phyloP scores from a whole-genome alignment of 1,139 yeast species.

The Meyerozyma athensensis region DNA sequence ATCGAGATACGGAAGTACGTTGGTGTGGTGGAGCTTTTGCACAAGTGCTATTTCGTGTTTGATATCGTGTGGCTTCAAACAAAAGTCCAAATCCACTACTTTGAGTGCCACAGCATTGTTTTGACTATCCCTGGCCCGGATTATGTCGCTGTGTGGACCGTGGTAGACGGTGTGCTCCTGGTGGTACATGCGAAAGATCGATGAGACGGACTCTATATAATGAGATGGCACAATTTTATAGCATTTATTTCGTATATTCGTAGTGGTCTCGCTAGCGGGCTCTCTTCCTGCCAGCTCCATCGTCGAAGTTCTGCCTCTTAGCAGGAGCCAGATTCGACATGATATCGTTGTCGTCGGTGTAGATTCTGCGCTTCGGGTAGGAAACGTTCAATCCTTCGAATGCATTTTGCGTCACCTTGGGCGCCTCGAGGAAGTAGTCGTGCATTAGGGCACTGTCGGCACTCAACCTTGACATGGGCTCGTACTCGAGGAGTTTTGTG shows the following conservation, averaged over 20 bases:
- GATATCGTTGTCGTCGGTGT: constrained; percentile 73
- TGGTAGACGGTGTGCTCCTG: constrained; percentile 22
- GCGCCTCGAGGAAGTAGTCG: constrained; percentile 66
- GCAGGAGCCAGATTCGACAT: constrained; percentile 17
- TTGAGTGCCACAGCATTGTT: constrained; percentile 28
- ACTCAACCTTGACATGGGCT: constrained; percentile 68
- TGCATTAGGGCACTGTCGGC: constrained; percentile 63
- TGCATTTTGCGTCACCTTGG: constrained; percentile 65
- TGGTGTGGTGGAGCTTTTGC: constrained; percentile 17
- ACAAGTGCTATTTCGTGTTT: constrained; percentile 29
- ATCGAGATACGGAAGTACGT: constrained; percentile 21
- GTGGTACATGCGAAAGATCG: background rate
- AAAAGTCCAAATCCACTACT: constrained; percentile 35
- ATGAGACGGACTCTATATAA: too few relatives aligned
- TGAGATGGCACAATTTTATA: background rate
- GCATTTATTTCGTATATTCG: background rate
- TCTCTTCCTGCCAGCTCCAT: background rate
- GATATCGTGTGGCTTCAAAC: constrained; percentile 36
- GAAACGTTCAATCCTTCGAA: constrained; percentile 60
- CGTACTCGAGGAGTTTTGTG: constrained; percentile 64
- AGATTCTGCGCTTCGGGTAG: constrained; percentile 70
- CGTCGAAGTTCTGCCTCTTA: constrained; percentile 1
- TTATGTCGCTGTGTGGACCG: constrained; percentile 37
- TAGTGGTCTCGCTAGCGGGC: constrained; percentile 1
- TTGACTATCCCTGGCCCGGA: constrained; percentile 18